Evolutionary conservation across 768 basidiomycete genomes (phyloP), one percentile per base, ranked within the genome.

Genomic region (Sporobolomyces roseus): DNA sequence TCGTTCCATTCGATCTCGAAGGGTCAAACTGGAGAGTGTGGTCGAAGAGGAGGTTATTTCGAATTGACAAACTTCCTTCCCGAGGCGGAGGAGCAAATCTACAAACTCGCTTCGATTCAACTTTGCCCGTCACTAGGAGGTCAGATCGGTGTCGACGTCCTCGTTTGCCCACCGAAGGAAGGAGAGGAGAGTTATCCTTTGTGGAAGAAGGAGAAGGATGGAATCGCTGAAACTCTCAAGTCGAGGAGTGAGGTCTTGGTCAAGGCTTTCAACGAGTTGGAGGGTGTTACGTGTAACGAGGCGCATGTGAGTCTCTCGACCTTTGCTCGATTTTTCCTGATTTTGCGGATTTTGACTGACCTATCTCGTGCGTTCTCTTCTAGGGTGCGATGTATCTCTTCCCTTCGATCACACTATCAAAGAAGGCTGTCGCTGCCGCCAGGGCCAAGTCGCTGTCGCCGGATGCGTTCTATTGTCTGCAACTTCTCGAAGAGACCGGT

Each of bases 1-100:
- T 93, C 90, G 51, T 97, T 96, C 87, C 94, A 99, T 81, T 92
- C 90, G 61, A 94, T 94, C 78, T 93, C 91, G 64, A 99, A 99
- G 79, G 94, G 94, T 61, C 90, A 96, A 69, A 85, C 85, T 43
- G 94, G 94, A 66, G 94, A 99, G 80, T 99, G 96, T 78, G 94
- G 96, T 3, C 83, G 94, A n/a, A 84, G 96, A 54, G 94, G 94
- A 38, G 94, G 93, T 4, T 99, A 96, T 82, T 93, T 94, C 75
- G 94, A 99, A 80, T 86, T 87, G 77, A 83, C 85, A 69, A 98
- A 98, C 80, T 80, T 99, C 73, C 77, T 82, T 17, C 82, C 86
- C 12, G 87, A 91, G 33, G 83, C 94, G 66, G 81, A 88, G 68
- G 91, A 89, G 21, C 84, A 90, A 77, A 85, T 98, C 59, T 97